Percentiles rank a stretch among this genome's conserved stretches.
These are phyloP conservation scores for Trifolium dubium DNA, from an alignment of 306 rosid genomes.

Conservation along the genomic window DNA sequence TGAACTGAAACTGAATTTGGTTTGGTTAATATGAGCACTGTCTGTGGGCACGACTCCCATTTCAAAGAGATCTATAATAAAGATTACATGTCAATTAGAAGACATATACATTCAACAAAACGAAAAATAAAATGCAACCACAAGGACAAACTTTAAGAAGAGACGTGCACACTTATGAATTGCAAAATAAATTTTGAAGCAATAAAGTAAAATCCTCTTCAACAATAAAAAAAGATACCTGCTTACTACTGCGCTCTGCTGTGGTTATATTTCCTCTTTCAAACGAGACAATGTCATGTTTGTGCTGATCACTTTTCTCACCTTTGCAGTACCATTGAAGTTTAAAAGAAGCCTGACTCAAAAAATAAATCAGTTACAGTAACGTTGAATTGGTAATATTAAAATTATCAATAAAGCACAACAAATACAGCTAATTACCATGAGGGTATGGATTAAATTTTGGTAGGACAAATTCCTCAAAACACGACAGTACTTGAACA, in stretches of 20 bases:
- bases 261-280: slow-evolving; percentile 96
- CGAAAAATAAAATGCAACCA: slow-evolving; percentile 12
- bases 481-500: slow-evolving; percentile 30
- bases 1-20: slow-evolving; percentile 89
- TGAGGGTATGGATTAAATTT: slow-evolving; percentile 15
- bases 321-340: slow-evolving; percentile 94
- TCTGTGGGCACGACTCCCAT: slow-evolving; percentile 95
- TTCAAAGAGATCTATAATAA: slow-evolving; percentile 86
- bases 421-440: slow-evolving; percentile 7
- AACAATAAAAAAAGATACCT: slow-evolving; percentile 57
- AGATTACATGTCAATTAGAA: slow-evolving; percentile 46
- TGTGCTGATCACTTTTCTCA: slow-evolving; percentile 80
- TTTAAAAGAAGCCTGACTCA: slow-evolving; percentile 82
- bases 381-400: slow-evolving; percentile 24
- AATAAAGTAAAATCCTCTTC: slow-evolving; percentile 40
- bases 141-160: slow-evolving; percentile 12
- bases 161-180: slow-evolving; percentile 7
- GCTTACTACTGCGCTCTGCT: slow-evolving; percentile 95
- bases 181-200: slow-evolving; percentile 15
- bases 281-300: slow-evolving; percentile 93
- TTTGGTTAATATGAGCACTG: slow-evolving; percentile 86
- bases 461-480: slow-evolving; percentile 36
- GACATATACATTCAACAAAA: slow-evolving; percentile 25
- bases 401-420: background rate
- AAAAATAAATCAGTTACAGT: slow-evolving; percentile 22